phyloP scores from a whole-genome alignment of 2,329 filamentous ascomycete genomes.

The Scedosporium boydii region DNA sequence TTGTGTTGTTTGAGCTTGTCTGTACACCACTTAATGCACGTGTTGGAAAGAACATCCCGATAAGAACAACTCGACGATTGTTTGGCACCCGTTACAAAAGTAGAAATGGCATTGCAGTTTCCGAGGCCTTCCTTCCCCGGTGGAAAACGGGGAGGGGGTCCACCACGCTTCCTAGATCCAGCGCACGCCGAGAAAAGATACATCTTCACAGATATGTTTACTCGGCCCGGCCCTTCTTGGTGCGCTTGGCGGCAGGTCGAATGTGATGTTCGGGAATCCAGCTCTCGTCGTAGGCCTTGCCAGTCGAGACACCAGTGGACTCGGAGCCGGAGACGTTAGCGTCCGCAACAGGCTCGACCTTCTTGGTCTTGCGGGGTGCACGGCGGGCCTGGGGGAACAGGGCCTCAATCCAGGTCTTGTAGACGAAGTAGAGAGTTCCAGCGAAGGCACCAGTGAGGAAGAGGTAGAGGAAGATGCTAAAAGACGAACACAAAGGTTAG shows the following conservation, averaged over 20 bases:
- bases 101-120: neutral
- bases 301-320: slow-evolving; percentile 52
- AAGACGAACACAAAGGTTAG: neutral
- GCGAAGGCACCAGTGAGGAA: slow-evolving; percentile 72
- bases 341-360: slow-evolving; percentile 49
- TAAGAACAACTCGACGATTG: neutral
- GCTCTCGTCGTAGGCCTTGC: slow-evolving; percentile 76
- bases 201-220: slow-evolving; percentile 9
- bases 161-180: neutral
- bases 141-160: neutral
- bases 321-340: slow-evolving; percentile 56
- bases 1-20: neutral
- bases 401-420: slow-evolving; percentile 93
- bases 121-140: neutral
- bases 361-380: slow-evolving; percentile 54
- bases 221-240: slow-evolving; percentile 48
- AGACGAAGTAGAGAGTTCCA: slow-evolving; percentile 88
- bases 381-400: slow-evolving; percentile 89
- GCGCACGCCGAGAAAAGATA: neutral
- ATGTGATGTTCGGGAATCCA: slow-evolving; percentile 91
- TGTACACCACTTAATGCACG: neutral
- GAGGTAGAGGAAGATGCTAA: slow-evolving; percentile 92
- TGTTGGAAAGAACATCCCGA: neutral
- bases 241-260: slow-evolving; percentile 63
- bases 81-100: neutral